Conservation (phyloP, 139 green algal genomes). For the Protoeuglena noctilucae region DNA sequence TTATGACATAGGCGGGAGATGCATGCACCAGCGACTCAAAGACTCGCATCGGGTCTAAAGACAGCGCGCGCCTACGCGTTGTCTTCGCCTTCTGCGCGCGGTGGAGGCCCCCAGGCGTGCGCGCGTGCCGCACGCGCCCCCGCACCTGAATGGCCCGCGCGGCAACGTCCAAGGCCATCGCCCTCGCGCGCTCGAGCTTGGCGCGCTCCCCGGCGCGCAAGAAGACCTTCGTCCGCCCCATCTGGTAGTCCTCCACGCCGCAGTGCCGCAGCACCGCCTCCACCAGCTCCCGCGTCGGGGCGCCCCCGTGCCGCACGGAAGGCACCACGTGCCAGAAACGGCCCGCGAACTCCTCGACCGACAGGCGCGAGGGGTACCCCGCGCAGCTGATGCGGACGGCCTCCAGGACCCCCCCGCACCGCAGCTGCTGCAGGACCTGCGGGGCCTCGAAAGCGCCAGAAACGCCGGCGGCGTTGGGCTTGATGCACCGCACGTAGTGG, state of each 20-base stretch:
- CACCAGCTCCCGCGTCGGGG: slow-evolving; percentile 10
- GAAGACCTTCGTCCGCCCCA: slow-evolving; percentile 76
- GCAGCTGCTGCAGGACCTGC: slow-evolving; percentile 92
- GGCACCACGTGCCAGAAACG: slow-evolving; percentile 78
- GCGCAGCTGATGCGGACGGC: slow-evolving; percentile 91
- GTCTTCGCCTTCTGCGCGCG: slow-evolving; percentile 77
- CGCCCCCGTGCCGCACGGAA: slow-evolving; percentile 20
- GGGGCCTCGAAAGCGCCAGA: slow-evolving; percentile 72
- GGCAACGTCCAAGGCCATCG: slow-evolving; percentile 9
- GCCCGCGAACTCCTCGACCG: slow-evolving; percentile 82
- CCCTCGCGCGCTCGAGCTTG: slow-evolving; percentile 28
- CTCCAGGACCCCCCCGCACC: slow-evolving; percentile 94
- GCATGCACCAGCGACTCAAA: neutral
- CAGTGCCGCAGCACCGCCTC: slow-evolving; percentile 16
- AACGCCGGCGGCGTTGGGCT: slow-evolving; percentile 69
- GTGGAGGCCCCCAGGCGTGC: slow-evolving; percentile 63
- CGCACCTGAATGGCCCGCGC: neutral
- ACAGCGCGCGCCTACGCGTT: no score
- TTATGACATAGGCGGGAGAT: slow-evolving; percentile 6
- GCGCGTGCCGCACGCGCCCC: slow-evolving; percentile 25
- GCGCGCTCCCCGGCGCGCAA: slow-evolving; percentile 20
- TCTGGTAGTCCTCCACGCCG: slow-evolving; percentile 36
- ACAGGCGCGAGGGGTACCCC: slow-evolving; percentile 77
- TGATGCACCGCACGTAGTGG: slow-evolving; percentile 99
- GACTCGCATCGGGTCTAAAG: neutral